A percentile compares a stretch with the other conserved stretches of the same genome.
phyloP scores from a whole-genome alignment of 1,284 basidiomycete genomes.

The Puccinia triticina region DNA sequence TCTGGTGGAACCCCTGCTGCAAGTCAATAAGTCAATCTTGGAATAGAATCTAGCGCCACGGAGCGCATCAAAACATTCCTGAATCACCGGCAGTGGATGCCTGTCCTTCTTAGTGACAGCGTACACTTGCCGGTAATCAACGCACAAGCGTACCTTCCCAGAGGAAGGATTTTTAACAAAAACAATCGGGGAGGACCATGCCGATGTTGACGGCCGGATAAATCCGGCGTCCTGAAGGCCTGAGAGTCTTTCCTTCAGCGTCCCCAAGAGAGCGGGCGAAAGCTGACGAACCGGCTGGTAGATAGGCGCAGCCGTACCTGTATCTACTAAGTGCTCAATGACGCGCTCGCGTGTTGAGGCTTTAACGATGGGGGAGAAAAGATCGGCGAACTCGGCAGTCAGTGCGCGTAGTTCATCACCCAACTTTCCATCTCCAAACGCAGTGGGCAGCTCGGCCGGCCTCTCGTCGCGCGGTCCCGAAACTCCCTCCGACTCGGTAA shows the following conservation, averaged over 20 bases:
- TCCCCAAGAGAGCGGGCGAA: neutral
- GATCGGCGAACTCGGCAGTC: neutral
- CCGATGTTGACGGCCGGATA: conserved; percentile 13
- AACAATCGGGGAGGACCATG: too few species aligned
- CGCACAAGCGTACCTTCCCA: too few species aligned
- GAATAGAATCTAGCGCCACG: too few species aligned
- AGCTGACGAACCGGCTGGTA: neutral
- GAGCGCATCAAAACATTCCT: neutral
- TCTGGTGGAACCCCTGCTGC: neutral
- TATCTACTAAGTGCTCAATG: too few species aligned
- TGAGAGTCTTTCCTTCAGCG: neutral
- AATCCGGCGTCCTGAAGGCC: neutral
- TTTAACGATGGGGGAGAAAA: neutral
- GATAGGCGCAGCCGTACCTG: neutral
- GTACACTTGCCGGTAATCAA: neutral
- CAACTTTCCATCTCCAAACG: neutral
- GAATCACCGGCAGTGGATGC: neutral
- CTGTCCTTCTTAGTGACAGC: neutral
- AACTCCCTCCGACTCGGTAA: too few species aligned
- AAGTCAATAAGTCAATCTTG: neutral
- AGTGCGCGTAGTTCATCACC: neutral
- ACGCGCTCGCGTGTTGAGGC: neutral
- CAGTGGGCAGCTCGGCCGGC: neutral
- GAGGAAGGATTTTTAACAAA: too few species aligned
- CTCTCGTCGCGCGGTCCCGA: neutral